Evolutionary conservation across 164 flowering plant genomes (phyloP), one percentile per base, ranked within the genome.

Genomic region (Vitis amurensis): DNA sequence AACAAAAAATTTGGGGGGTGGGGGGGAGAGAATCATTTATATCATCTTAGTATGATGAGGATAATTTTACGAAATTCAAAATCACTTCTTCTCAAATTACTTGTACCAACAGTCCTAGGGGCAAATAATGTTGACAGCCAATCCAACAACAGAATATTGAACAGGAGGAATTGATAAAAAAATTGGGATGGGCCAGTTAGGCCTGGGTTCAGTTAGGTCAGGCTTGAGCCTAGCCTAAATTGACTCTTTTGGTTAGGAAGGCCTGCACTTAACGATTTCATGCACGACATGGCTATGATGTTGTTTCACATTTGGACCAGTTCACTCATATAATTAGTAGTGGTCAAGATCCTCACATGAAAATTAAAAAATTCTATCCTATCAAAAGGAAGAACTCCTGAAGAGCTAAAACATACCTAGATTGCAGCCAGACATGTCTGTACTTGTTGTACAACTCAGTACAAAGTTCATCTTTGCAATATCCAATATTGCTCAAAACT

Each of bases 391-490:
- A 52, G 37, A 44, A 44, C 23, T 61, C 12, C 30, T 55, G 60
- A 65, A 58, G 15, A 8, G 59, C 15, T 37, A 48, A 6, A 49
- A 17, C 67, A 30, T 82, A 91, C 99, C 95, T 81, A 16, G 91
- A 80, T 48, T 82, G 88, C 53, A 77, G 82, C 99, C 99, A 96
- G 63, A 89, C 82, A 72, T 81, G 80, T 68, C 83, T 89, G 88
- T 85, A 96, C 73, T 91, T 96, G 75, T 87, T 82, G 86, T 89
- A 89, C 71, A 93, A 68, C 74, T 93, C 95, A 71, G 70, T 62
- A 55, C 94, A 83, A 77, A 96, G 91, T 73, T 96, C 97, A 67
- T 96, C 97, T 82, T 91, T 96, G 86, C 98, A 96, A 75, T 86
- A 96, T 55, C 98, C 99, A 64, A 96, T 87, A 75, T 96, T 96